These are phyloP conservation scores for Cajanus cajan DNA, from an alignment of 306 rosid genomes.

Conservation along the genomic window DNA sequence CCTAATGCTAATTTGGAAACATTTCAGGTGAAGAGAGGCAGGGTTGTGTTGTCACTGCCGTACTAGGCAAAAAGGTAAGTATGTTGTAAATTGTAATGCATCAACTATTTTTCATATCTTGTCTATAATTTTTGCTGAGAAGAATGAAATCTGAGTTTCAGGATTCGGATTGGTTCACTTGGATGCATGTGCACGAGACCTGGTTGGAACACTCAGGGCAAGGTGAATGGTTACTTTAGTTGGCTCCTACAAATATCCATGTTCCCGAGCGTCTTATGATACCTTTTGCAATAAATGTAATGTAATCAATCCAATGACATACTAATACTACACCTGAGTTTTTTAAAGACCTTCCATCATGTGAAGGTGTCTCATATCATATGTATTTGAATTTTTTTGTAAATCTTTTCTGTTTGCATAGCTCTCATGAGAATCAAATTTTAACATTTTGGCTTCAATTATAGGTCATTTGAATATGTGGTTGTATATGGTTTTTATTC, in stretches of 20 bases:
- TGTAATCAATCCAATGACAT: slow-evolving; percentile 3
- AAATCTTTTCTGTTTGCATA: slow-evolving; percentile 25
- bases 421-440: slow-evolving; percentile 21
- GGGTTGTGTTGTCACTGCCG: slow-evolving; percentile 33
- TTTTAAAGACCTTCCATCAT: not conserved
- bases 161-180: slow-evolving; percentile 51
- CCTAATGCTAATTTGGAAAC: slow-evolving; percentile 6
- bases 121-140: slow-evolving; percentile 24
- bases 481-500: not conserved
- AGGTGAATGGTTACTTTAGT: slow-evolving; percentile 43
- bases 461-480: not conserved
- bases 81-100: not conserved
- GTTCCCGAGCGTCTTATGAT: slow-evolving; percentile 10
- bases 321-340: slow-evolving; percentile 13
- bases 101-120: not conserved
- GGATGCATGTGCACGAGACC: slow-evolving; percentile 69
- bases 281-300: slow-evolving; percentile 39
- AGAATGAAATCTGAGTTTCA: slow-evolving; percentile 42
- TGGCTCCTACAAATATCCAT: slow-evolving; percentile 9
- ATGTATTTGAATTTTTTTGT: slow-evolving; percentile 17
- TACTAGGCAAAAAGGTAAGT: slow-evolving; percentile 40
- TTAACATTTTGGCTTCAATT: not conserved
- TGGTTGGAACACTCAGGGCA: slow-evolving; percentile 41
- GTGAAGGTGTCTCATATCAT: slow-evolving; percentile 20
- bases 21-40: slow-evolving; percentile 40